Evolutionary conservation across 129 eudicot species (phyloP), one percentile per base, ranked within the genome.

Genomic region (Gnaphalium uliginosum): DNA sequence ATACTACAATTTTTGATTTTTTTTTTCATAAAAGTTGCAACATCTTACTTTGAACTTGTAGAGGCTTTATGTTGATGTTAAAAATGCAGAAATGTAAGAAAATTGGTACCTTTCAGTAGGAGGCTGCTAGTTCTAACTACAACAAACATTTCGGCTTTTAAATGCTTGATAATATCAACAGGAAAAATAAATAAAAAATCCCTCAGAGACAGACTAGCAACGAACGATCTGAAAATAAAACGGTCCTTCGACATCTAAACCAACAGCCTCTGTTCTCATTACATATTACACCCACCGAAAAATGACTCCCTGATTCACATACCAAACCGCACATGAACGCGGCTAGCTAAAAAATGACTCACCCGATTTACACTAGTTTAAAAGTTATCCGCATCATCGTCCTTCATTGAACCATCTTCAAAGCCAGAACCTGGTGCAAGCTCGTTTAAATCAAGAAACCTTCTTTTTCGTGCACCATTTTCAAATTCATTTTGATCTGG

Each of bases 371-470:
- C 67, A 68, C 7, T 29, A 10, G 48, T 73, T 83, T 24, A 86
- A 84, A 90, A 84, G 80, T 83, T 83, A 70, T 86, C 89, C 19
- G 79, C 72, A 75, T 81, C 96, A 23, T 88, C 96, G 50, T 81
- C 94, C 80, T 83, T 89, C 65, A 81, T 68, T 35, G 87, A 88
- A 25, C 93, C 90, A 63, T 94, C 98, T n/a, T 94, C 98, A 66
- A 90, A 88, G 24, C 98, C 97, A 22, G 97, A 83, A 68, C 98
- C 97, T 0, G 98, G 98, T 37, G 98, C 98, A 35, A 89, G 96
- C 85, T 94, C 98, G 43, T 94, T 94, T 23, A 94, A 83, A 79
- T 94, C 98, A 79, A 94, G 96, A 85, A 94, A 91, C 69, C 86
- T 81, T 71, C 90, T 86, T 81, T 78, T 87, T 43, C 60, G 62